These are phyloP conservation scores for Graphilbum sp. DNA, from an alignment of 2,329 filamentous ascomycete species.

Conservation along the genomic window DNA sequence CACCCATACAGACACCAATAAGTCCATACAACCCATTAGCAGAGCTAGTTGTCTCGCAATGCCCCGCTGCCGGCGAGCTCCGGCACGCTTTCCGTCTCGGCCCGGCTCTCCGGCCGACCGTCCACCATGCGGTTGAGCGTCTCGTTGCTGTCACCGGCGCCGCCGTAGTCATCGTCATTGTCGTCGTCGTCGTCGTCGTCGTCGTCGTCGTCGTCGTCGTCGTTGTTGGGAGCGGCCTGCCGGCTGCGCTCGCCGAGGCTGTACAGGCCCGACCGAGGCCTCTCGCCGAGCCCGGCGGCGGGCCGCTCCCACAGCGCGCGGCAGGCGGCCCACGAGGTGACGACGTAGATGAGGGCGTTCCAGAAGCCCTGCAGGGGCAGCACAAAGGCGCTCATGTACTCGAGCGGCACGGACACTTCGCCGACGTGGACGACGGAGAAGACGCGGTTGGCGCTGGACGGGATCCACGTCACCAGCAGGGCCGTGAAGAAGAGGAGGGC, in stretches of 20 bases:
- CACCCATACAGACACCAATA: too few species aligned
- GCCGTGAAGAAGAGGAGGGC: constrained; percentile 56
- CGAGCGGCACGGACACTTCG: constrained; percentile 38
- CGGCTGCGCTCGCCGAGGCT: too few species aligned
- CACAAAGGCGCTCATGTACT: constrained; percentile 56
- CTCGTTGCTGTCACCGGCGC: constrained; percentile 6
- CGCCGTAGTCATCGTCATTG: background rate
- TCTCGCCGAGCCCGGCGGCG: background rate
- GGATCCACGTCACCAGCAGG: constrained; percentile 60
- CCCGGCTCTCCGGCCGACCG: constrained; percentile 7
- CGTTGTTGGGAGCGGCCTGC: background rate
- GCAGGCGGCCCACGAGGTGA: constrained; percentile 51
- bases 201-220: background rate
- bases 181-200: too few species aligned
- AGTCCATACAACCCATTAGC: too few species aligned
- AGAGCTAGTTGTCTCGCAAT: constrained; percentile 1
- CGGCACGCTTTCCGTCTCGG: constrained; percentile 33
- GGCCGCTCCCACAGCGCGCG: constrained; percentile 24
- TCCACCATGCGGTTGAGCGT: constrained; percentile 8
- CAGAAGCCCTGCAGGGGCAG: constrained; percentile 72
- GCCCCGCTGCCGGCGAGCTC: constrained; percentile 21
- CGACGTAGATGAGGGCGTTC: constrained; percentile 64
- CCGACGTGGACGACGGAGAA: constrained; percentile 47
- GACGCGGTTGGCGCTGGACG: constrained; percentile 60
- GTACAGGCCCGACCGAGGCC: too few species aligned